Evolutionary conservation across 75 land plant species (phyloP), one percentile per base, ranked within the genome.

Genomic region (Picea sitchensis): DNA sequence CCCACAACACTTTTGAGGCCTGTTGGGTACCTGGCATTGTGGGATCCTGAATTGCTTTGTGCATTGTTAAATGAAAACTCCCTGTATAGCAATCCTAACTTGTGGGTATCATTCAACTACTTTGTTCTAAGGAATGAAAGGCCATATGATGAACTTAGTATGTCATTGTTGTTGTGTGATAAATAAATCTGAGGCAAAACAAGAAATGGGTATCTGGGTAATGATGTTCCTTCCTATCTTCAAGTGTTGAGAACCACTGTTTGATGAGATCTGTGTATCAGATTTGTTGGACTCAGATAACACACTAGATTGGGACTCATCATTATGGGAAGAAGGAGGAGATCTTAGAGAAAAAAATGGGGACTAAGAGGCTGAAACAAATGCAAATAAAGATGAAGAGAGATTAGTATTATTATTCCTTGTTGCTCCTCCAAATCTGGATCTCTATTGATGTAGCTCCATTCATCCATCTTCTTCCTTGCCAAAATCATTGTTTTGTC

Each of bases 281-380:
- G 77, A 76, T 31, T 54, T 63, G 73, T 44, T 63, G n/a, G 83
- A 74, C 14, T 84, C 88, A 14, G 83, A 85, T 9, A 57, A 65
- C 23, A 62, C 21, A 62, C 8, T 23, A 2, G 9, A 20, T 41
- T 74, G 81, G 68, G 76, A 44, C 0, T 75, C 76, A 7, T 23
- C 34, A 14, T 54, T 59, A 3, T 4, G 4, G 5, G n/a, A 62
- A 21, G 21, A 20, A 62, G 64, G 20, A 6, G 91, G 82, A 56
- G 90, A 84, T 58, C 83, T 82, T 64, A 92, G 94, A 44, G 94
- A 92, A 82, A 92, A 87, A 75, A 90, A 91, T 5, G 95, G 95
- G 2, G 95, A 92, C 61, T 88, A 89, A 73, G 71, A 86, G 1
- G 92, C 95, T 14, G 95, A 92, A 78, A 88, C 87, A 80, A 90